Percentiles rank a stretch among this genome's conserved stretches.
phyloP scores from a whole-genome alignment of 2,329 filamentous ascomycete genomes.

The Beauveria caledonica region DNA sequence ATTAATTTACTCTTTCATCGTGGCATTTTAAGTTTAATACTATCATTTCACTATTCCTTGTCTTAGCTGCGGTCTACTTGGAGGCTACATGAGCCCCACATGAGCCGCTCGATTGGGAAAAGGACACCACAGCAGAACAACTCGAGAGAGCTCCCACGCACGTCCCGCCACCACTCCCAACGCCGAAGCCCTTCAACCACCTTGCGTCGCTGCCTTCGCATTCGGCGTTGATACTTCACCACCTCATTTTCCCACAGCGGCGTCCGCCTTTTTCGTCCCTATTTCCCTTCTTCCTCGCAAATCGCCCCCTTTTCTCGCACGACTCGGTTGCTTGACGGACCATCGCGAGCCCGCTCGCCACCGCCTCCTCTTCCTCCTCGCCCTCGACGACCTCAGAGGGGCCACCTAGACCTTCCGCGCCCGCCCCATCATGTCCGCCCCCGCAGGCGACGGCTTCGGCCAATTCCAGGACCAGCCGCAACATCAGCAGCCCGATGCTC shows the following conservation, averaged over 20 bases:
- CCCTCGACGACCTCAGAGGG: slow-evolving; percentile 15
- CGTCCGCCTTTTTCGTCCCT: background rate
- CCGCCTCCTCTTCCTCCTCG: slow-evolving; percentile 18
- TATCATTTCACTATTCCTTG: too few relatives aligned
- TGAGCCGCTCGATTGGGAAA: slow-evolving; percentile 8
- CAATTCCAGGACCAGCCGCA: slow-evolving; percentile 37
- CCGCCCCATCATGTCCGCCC: slow-evolving; percentile 44
- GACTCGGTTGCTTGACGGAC: slow-evolving; percentile 3
- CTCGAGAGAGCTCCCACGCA: slow-evolving; percentile 10
- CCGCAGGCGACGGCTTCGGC: slow-evolving; percentile 46
- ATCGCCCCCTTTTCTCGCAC: slow-evolving; percentile 1
- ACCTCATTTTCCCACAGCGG: background rate
- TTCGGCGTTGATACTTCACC: slow-evolving; percentile 4
- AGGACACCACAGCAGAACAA: slow-evolving; percentile 11
- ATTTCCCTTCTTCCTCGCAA: background rate
- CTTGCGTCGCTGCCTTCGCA: slow-evolving; percentile 8
- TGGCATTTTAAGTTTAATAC: too few relatives aligned
- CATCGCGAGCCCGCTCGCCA: slow-evolving; percentile 12
- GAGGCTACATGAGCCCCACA: slow-evolving; percentile 5
- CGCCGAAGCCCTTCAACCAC: slow-evolving; percentile 3
- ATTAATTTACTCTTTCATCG: too few relatives aligned
- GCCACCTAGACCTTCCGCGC: background rate
- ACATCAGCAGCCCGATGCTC: slow-evolving; percentile 31
- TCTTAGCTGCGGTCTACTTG: background rate
- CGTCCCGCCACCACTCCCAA: slow-evolving; percentile 9